phyloP scores from a whole-genome alignment of 192 early-diverging fungal genomes.

The Coemansia sp. region DNA sequence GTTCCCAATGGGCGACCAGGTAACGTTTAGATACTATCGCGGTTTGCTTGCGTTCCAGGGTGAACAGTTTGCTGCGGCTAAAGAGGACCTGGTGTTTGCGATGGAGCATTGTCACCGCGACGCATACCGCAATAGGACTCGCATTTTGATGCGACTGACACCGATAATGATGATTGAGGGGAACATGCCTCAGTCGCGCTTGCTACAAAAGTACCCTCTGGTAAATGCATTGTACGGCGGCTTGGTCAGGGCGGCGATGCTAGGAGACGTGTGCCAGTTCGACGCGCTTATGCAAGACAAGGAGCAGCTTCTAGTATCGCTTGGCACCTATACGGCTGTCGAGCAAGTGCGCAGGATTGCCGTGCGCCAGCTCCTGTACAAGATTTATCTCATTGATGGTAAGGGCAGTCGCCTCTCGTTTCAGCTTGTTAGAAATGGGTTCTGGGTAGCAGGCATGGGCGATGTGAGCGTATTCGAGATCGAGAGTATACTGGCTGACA shows the following conservation, averaged over 20 bases:
- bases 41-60: slow-evolving; percentile 87
- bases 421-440: slow-evolving; percentile 61
- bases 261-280: slow-evolving; percentile 77
- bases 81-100: slow-evolving; percentile 55
- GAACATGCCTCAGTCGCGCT: slow-evolving; percentile 61
- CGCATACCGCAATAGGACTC: slow-evolving; percentile 54
- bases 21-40: slow-evolving; percentile 84
- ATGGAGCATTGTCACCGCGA: slow-evolving; percentile 51
- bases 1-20: slow-evolving; percentile 85
- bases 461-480: slow-evolving; percentile 70
- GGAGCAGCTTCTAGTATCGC: slow-evolving; percentile 63
- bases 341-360: slow-evolving; percentile 76
- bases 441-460: slow-evolving; percentile 60
- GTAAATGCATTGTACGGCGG: slow-evolving; percentile 64
- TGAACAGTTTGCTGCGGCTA: slow-evolving; percentile 72
- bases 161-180: slow-evolving; percentile 79
- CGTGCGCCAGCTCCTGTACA: slow-evolving; percentile 76
- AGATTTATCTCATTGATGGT: slow-evolving; percentile 65
- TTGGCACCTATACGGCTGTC: slow-evolving; percentile 81
- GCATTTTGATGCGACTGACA: slow-evolving; percentile 80
- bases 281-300: slow-evolving; percentile 63
- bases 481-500: slow-evolving; percentile 84
- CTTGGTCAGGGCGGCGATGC: slow-evolving; percentile 66
- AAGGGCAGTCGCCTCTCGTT: slow-evolving; percentile 65
- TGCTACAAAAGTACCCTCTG: slow-evolving; percentile 67